Conservation (phyloP, 169 alveolate genomes). For the Eimeria falciformis region DNA sequence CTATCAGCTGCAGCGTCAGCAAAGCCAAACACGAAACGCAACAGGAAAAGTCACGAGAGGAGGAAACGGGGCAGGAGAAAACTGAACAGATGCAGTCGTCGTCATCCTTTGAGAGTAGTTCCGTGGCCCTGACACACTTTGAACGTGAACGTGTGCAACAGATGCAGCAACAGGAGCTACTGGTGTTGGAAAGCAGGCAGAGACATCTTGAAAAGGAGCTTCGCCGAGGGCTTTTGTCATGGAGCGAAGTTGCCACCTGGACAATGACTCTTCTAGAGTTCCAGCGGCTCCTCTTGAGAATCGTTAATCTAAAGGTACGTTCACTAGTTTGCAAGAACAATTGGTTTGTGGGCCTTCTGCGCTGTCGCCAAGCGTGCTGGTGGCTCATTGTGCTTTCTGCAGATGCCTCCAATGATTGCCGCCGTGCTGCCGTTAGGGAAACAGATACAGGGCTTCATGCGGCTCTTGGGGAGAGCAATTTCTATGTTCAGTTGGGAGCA, state of each 20-base stretch:
- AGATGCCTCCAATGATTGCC: slow-evolving; percentile 55
- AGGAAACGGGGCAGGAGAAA: neutral
- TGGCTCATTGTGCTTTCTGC: neutral
- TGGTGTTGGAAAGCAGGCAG: slow-evolving; percentile 19
- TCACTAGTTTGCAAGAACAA: neutral
- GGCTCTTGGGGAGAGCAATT: neutral
- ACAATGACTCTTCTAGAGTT: slow-evolving; percentile 30
- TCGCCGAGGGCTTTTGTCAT: slow-evolving; percentile 14
- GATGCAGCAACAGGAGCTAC: slow-evolving; percentile 29
- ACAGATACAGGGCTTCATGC: slow-evolving; percentile 46
- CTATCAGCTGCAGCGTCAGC: neutral
- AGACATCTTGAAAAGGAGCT: neutral
- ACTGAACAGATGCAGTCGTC: neutral
- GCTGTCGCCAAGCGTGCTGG: neutral
- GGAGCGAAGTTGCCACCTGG: slow-evolving; percentile 59
- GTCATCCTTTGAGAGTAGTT: neutral
- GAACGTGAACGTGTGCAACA: slow-evolving; percentile 3
- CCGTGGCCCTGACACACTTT: neutral
- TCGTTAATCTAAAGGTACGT: slow-evolving; percentile 51
- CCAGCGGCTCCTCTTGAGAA: slow-evolving; percentile 59
- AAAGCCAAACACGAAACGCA: neutral
- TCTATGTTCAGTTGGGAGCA: neutral
- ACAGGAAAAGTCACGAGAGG: neutral
- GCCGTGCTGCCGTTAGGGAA: slow-evolving; percentile 5
- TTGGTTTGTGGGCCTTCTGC: neutral